Evolutionary conservation across 108 stramenopile species (phyloP), one percentile per base, ranked within the genome.

Genomic region (Fragilariopsis cylindrus): DNA sequence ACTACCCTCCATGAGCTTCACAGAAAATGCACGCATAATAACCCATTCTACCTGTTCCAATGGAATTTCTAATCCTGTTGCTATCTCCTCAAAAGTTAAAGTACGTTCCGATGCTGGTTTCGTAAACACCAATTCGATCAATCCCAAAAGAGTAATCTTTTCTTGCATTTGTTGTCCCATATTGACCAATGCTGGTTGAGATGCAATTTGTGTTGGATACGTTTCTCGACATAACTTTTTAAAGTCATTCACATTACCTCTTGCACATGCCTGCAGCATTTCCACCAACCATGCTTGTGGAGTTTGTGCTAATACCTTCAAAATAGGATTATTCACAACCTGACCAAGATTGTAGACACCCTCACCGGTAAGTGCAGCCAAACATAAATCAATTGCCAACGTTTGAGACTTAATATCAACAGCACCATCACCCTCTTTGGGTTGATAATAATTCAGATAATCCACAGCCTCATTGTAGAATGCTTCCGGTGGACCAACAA

Each of bases 31-130:
- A 19, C 96, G 78, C 99, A 99, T 99, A 48, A 97, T 74, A 54
- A 99, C 85, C 99, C 96, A 97, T 76, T 99, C 99, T 48, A 99
- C 99, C 82, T 97, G 97, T 53, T 97, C 96, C 45, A 97, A 73
- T 11, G 82, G 80, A 40, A 94, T 88, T 40, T 77, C 70, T 48
- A 84, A 74, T 1, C 87, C 71, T 7, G 79, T 78, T 4, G 98
- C 95, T 65, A 99, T 92, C 47, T 97, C 96, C 11, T 65, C 70
- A 84, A 99, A 99, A 8, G 81, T 69, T 64, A 99, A 73, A 15
- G 84, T 92, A 69, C 99, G 88, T 73, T 98, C 96, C 60, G 82
- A 74, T 15, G 96, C 79, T n/a, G 94, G 92, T 68, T 92, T 79
- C 76, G 93, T 89, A 81, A 99, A 99, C 48, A 98, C 84, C 87